Conservation (phyloP, 148 eudicot species). For the Beta vulgaris region DNA sequence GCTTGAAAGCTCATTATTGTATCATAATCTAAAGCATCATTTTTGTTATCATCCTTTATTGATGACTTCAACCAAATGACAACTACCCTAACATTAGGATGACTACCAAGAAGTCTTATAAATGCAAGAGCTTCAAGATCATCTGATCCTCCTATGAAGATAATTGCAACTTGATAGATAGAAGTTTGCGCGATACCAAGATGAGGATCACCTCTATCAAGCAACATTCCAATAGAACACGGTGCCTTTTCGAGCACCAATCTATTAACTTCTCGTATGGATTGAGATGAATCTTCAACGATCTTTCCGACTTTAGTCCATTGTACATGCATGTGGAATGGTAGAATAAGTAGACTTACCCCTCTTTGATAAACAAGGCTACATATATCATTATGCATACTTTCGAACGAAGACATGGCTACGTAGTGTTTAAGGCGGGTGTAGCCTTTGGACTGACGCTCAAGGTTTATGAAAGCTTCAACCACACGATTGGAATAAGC, state of each 20-base stretch:
- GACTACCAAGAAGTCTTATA: slow-evolving; percentile 26
- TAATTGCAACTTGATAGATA: slow-evolving; percentile 22
- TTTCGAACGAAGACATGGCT: slow-evolving; percentile 10
- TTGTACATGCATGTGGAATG: slow-evolving; percentile 1
- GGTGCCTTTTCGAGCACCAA: slow-evolving; percentile 44
- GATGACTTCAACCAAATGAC: slow-evolving; percentile 27
- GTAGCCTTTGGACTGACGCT: slow-evolving; percentile 13
- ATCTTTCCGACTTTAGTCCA: not conserved
- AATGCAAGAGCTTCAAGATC: slow-evolving; percentile 43
- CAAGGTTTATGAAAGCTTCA: slow-evolving; percentile 10
- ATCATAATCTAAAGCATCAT: slow-evolving; percentile 10
- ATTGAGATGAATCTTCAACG: not conserved
- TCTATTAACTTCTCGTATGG: slow-evolving; percentile 29
- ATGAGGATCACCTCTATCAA: slow-evolving; percentile 38
- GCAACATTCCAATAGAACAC: slow-evolving; percentile 44
- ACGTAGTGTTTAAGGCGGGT: slow-evolving; percentile 17
- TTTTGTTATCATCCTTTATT: not conserved
- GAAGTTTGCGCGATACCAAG: not conserved
- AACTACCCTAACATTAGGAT: slow-evolving; percentile 21
- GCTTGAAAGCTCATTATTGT: slow-evolving; percentile 16
- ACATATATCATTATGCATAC: slow-evolving; percentile 24
- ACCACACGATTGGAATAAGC: slow-evolving; percentile 14
- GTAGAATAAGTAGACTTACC: slow-evolving; percentile 14
- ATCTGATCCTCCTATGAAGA: slow-evolving; percentile 43
- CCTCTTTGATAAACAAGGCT: slow-evolving; percentile 16